Base-by-base conservation (phyloP, 2,329 filamentous ascomycete genomes). In the Bimuria novae-zelandiae region DNA sequence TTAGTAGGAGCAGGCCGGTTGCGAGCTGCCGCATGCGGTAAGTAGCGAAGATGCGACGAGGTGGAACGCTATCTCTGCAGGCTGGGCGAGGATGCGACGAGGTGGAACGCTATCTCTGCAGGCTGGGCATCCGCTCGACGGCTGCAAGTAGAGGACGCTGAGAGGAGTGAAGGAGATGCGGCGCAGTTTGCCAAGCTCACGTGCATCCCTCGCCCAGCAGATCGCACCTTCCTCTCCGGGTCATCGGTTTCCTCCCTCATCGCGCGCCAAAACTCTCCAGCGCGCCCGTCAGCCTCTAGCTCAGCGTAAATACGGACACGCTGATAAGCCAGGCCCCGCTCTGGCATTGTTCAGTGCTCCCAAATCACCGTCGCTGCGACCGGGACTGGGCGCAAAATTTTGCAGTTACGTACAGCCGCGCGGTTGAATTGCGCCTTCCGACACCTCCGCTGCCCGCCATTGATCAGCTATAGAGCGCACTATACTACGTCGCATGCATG, bases 11-110 rank as follows among this genome's bases (percentile, higher is more conserved):
- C 30, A 10, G 11, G 30, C 12, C 2, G 16, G 39, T 54, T 59
- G 54, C 30, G 47, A 59, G 51, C 56, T 59, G 53, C 56, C 51
- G 21, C 25, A 53, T 48, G n/a, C 23, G 35, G 56, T 11, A 51
- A 32, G 19, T 23, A 12, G 45, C 2, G 17, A 23, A n/a, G 46
- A 16, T 39, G 33, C 12, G 21, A 17, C 19, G 39, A 16, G 19
- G n/a, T n/a, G n/a, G n/a, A n/a, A n/a, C n/a, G n/a, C n/a, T n/a
- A n/a, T n/a, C n/a, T n/a, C n/a, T n/a, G n/a, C n/a, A n/a, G n/a
- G n/a, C n/a, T n/a, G n/a, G n/a, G n/a, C n/a, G n/a, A n/a, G n/a
- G n/a, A n/a, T n/a, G n/a, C n/a, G n/a, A n/a, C n/a, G n/a, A n/a
- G n/a, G n/a, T n/a, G 16, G 6, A 17, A 21, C 35, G 39, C 21